Evolutionary conservation across 352 stramenopile species (phyloP).

Genomic region (Globisporangium lucens): DNA sequence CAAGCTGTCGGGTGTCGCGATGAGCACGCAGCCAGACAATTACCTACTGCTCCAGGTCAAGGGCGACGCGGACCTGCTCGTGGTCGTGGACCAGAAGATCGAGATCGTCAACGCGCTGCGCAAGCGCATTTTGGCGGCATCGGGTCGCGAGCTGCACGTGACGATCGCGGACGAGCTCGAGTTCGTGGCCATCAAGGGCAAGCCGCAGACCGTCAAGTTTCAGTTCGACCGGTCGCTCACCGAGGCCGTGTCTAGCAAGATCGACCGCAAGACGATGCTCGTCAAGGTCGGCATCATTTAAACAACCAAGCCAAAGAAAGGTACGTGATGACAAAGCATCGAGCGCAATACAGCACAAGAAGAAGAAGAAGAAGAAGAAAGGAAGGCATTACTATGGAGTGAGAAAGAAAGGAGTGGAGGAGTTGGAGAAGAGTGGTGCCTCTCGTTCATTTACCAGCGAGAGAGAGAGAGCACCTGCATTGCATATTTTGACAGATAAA

Average conservation of each 20-base stretch:
- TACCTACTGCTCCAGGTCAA: constrained; percentile 79
- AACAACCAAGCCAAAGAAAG: constrained; percentile 12
- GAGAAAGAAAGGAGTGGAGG: background rate
- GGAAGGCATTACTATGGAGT: background rate
- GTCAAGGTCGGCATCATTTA: constrained; percentile 74
- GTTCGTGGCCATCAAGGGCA: constrained; percentile 69
- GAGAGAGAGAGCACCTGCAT: background rate
- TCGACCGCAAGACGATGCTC: constrained; percentile 70
- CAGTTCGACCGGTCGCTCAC: constrained; percentile 58
- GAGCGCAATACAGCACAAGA: background rate
- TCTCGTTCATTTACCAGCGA: background rate
- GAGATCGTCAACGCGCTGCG: constrained; percentile 75
- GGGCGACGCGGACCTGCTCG: constrained; percentile 68
- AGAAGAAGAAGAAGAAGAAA: background rate
- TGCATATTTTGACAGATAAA: constrained; percentile 1
- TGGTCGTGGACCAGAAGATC: constrained; percentile 74
- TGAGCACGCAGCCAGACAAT: constrained; percentile 81
- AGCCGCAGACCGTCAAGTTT: constrained; percentile 69
- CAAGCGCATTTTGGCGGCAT: constrained; percentile 56
- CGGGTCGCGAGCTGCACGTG: constrained; percentile 53
- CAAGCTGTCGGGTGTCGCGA: constrained; percentile 52
- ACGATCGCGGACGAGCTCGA: constrained; percentile 68
- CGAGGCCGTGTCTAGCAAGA: constrained; percentile 58
- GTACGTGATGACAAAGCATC: background rate
- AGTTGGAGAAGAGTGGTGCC: background rate